Conservation (phyloP, 2,329 filamentous ascomycete genomes). For the Ilyonectria mors-panacis region DNA sequence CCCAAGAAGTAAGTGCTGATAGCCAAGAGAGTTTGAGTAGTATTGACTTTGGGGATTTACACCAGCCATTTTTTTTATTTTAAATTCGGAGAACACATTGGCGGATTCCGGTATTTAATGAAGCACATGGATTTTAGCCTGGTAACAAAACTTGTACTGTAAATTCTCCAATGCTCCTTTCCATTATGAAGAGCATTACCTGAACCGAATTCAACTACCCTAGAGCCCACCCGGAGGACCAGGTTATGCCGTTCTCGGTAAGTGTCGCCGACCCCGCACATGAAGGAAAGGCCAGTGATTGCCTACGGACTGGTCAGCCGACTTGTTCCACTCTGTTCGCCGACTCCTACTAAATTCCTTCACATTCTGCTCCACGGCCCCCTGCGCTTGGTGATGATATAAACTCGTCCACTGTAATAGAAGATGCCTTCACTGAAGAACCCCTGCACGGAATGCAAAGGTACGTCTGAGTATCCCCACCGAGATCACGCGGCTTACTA, state of each 20-base stretch:
- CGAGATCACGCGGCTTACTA: neutral
- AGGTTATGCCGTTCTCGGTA: neutral
- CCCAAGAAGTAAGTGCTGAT: neutral
- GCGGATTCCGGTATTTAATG: too few relatives aligned
- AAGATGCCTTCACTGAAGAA: slow-evolving; percentile 36
- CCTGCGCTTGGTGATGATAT: neutral
- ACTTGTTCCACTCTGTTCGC: slow-evolving; percentile 8
- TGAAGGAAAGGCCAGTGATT: slow-evolving; percentile 1
- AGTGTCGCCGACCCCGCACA: slow-evolving; percentile 20
- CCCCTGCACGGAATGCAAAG: slow-evolving; percentile 41
- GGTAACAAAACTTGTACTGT: too few relatives aligned
- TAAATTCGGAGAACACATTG: too few relatives aligned
- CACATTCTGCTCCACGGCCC: neutral
- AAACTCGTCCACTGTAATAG: neutral
- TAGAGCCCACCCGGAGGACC: neutral
- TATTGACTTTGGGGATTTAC: neutral
- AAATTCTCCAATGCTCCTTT: too few relatives aligned
- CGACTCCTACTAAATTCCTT: slow-evolving; percentile 13
- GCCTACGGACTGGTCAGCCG: neutral
- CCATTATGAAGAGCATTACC: too few relatives aligned
- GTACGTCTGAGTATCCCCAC: slow-evolving; percentile 9
- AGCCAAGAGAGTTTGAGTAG: neutral
- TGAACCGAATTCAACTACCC: neutral
- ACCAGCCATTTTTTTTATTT: too few relatives aligned
- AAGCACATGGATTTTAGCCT: too few relatives aligned